A percentile compares a stretch with the other conserved stretches of the same genome.
These are phyloP conservation scores for Globisporangium barbulae DNA, from an alignment of 352 stramenopile species.

Conservation along the genomic window DNA sequence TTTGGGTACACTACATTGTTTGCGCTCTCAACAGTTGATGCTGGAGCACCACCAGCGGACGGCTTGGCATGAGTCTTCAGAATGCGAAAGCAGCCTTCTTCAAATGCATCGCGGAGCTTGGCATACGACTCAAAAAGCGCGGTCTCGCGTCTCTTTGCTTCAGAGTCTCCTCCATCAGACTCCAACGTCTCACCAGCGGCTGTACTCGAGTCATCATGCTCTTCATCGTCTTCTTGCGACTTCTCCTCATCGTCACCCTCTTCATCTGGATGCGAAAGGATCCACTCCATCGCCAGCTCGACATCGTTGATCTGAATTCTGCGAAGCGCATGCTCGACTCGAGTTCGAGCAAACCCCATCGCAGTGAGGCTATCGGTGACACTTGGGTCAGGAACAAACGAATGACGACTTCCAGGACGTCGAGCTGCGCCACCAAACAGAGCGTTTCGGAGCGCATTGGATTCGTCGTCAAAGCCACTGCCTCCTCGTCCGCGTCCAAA, in stretches of 20 bases:
- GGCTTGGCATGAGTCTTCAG: conserved; percentile 39
- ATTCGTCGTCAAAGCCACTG: conserved; percentile 36
- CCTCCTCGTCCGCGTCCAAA: conserved; percentile 27
- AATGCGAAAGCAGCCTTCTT: conserved; percentile 64
- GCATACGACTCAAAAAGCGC: conserved; percentile 50
- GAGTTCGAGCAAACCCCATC: conserved; percentile 93
- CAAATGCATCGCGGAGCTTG: conserved; percentile 53
- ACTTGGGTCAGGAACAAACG: conserved; percentile 88
- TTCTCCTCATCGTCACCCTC: conserved; percentile 34
- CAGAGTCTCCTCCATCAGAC: conserved; percentile 11
- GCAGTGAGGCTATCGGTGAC: conserved; percentile 91
- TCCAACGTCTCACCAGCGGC: neutral
- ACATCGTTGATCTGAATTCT: conserved; percentile 89
- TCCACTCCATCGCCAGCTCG: conserved; percentile 96
- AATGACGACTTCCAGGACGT: conserved; percentile 28
- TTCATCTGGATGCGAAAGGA: conserved; percentile 88
- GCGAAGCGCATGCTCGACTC: conserved; percentile 90
- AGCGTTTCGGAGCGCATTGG: conserved; percentile 39
- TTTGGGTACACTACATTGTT: conserved; percentile 26
- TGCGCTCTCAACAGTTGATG: neutral
- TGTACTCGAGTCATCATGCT: conserved; percentile 16
- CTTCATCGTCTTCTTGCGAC: conserved; percentile 23
- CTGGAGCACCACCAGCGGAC: neutral
- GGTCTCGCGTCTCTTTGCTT: conserved; percentile 39
- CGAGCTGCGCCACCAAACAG: conserved; percentile 38